Evolutionary conservation across 2,329 filamentous ascomycete species (phyloP).

Genomic region (Plenodomus lindquistii): DNA sequence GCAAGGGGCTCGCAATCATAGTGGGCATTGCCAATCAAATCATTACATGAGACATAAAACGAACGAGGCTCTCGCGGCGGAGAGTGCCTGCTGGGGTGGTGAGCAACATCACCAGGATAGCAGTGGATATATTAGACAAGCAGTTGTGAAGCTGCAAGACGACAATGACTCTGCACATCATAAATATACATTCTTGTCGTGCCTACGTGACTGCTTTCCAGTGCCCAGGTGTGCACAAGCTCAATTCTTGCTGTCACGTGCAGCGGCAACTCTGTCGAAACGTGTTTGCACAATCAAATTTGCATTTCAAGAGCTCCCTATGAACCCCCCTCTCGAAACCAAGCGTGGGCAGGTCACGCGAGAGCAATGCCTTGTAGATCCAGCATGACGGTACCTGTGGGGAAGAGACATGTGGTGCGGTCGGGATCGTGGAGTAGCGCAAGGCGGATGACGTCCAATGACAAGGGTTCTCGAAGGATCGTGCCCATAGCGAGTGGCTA

Average conservation of each 20-base stretch:
- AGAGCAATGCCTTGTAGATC: slow-evolving; percentile 1
- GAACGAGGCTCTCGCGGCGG: background rate
- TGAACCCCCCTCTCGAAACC: background rate
- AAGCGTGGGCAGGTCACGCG: background rate
- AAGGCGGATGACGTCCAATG: slow-evolving; percentile 28
- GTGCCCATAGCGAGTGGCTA: slow-evolving; percentile 20
- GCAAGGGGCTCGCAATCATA: slow-evolving; percentile 14
- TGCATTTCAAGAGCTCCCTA: background rate
- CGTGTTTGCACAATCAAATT: no score
- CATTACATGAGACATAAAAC: background rate
- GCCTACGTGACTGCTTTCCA: no score
- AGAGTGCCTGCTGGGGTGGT: background rate
- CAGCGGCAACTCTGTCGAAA: background rate
- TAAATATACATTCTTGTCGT: background rate
- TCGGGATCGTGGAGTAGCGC: slow-evolving; percentile 4
- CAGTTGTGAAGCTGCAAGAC: slow-evolving; percentile 5
- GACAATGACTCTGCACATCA: slow-evolving; percentile 5
- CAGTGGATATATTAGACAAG: background rate
- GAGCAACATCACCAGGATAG: background rate
- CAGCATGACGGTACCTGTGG: background rate
- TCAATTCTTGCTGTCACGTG: no score
- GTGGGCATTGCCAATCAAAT: background rate
- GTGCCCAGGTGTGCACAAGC: no score
- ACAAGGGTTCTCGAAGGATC: slow-evolving; percentile 20
- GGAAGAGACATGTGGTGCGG: slow-evolving; percentile 6